A percentile compares a stretch with the other conserved stretches of the same genome.
phyloP scores from a whole-genome alignment of 192 early-diverging fungal genomes.

The Entomortierella parvispora region DNA sequence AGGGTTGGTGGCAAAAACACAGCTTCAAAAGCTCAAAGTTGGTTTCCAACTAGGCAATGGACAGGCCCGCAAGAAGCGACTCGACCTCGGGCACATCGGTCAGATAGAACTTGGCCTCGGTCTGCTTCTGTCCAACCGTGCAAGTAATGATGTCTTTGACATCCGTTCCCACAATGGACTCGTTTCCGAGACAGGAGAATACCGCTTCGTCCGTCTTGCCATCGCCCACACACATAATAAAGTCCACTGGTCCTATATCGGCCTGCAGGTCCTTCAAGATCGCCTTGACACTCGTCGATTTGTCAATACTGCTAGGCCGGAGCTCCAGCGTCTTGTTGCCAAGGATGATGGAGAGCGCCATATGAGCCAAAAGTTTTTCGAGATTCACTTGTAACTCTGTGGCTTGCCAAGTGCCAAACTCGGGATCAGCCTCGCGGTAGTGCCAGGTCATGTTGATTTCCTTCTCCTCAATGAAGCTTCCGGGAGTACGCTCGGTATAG shows the following conservation, averaged over 20 bases:
- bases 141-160: slow-evolving; percentile 73
- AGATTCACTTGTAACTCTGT: slow-evolving; percentile 97
- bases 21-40: too few relatives aligned
- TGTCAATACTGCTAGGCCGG: slow-evolving; percentile 92
- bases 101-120: slow-evolving; percentile 89
- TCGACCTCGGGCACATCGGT: slow-evolving; percentile 70
- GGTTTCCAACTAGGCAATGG: not conserved
- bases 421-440: slow-evolving; percentile 93
- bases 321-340: slow-evolving; percentile 98
- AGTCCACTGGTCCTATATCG: slow-evolving; percentile 61
- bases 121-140: slow-evolving; percentile 98
- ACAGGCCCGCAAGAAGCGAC: slow-evolving; percentile 51
- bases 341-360: slow-evolving; percentile 93
- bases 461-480: slow-evolving; percentile 98
- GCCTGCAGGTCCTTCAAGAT: slow-evolving; percentile 84
- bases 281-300: slow-evolving; percentile 85
- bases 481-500: slow-evolving; percentile 97
- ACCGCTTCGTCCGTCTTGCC: slow-evolving; percentile 96
- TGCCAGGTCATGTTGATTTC: slow-evolving; percentile 99
- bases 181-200: slow-evolving; percentile 75
- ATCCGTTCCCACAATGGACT: slow-evolving; percentile 41
- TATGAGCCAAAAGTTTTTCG: slow-evolving; percentile 92
- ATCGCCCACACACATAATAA: slow-evolving; percentile 90
- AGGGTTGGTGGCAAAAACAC: too few relatives aligned
- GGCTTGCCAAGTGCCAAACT: slow-evolving; percentile 98